These are phyloP conservation scores for Knoxia roxburghii DNA, from an alignment of 257 asterid species.

Conservation along the genomic window DNA sequence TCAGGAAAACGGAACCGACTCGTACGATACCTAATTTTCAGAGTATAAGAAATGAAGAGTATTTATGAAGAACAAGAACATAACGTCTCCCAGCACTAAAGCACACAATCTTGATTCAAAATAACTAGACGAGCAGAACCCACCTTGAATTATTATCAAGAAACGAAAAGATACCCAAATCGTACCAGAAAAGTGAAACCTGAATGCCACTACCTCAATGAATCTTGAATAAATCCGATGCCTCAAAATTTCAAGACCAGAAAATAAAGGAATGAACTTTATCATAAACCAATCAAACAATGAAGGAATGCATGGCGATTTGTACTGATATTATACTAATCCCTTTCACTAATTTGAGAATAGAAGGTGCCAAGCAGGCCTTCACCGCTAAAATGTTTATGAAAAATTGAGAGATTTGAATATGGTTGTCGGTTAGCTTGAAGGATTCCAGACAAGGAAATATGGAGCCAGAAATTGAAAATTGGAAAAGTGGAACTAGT, in stretches of 20 bases:
- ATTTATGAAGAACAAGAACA: neutral
- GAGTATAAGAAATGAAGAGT: neutral
- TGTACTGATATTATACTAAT: neutral
- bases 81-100: neutral
- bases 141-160: neutral
- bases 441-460: neutral
- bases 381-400: neutral
- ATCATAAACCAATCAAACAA: neutral
- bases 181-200: neutral
- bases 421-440: neutral
- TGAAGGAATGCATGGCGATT: neutral
- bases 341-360: neutral
- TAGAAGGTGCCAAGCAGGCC: neutral
- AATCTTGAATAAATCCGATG: neutral
- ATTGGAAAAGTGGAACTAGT: neutral
- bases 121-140: neutral
- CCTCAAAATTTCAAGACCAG: neutral
- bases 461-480: neutral
- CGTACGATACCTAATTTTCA: neutral
- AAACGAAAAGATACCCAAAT: slow-evolving; percentile 3
- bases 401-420: neutral
- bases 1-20: neutral
- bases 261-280: neutral
- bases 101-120: neutral
- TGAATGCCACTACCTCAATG: neutral